phyloP scores from a whole-genome alignment of 345 rosid genomes.

The Citrus unshiu region DNA sequence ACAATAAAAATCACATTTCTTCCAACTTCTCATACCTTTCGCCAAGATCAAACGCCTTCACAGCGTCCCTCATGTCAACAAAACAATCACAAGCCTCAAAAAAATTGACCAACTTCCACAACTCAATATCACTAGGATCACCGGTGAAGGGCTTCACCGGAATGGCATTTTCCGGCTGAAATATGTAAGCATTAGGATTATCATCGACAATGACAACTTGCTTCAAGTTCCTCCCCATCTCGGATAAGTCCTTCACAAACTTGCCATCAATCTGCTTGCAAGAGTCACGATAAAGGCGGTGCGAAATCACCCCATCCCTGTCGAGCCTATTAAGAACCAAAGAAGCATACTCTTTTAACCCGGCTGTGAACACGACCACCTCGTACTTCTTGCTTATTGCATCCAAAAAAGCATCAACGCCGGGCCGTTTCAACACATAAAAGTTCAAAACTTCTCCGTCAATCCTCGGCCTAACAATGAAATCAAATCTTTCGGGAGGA shows the following conservation, averaged over 20 bases:
- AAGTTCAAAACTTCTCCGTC: conserved; percentile 59
- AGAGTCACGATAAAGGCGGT: conserved; percentile 66
- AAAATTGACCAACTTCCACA: conserved; percentile 50
- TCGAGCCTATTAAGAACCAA: conserved; percentile 68
- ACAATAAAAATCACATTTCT: not conserved
- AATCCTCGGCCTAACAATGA: conserved; percentile 58
- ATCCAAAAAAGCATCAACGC: conserved; percentile 64
- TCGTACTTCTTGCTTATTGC: conserved; percentile 51
- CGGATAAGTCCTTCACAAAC: conserved; percentile 71
- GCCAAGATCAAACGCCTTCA: conserved; percentile 32
- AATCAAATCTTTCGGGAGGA: conserved; percentile 57
- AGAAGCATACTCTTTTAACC: conserved; percentile 70
- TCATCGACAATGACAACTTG: conserved; percentile 77
- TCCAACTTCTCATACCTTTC: not conserved
- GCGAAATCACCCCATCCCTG: conserved; percentile 47
- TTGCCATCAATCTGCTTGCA: conserved; percentile 69
- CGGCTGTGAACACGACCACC: conserved; percentile 92
- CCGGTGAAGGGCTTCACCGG: conserved; percentile 64
- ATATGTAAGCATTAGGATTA: conserved; percentile 64
- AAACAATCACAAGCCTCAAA: conserved; percentile 43
- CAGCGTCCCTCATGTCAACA: conserved; percentile 78
- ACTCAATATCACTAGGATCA: conserved; percentile 51
- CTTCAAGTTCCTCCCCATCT: conserved; percentile 57
- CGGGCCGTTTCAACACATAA: conserved; percentile 85
- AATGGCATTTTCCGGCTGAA: conserved; percentile 80